These are phyloP conservation scores for Colletotrichum spinosum DNA, from an alignment of 2,329 filamentous ascomycete species.

Conservation along the genomic window DNA sequence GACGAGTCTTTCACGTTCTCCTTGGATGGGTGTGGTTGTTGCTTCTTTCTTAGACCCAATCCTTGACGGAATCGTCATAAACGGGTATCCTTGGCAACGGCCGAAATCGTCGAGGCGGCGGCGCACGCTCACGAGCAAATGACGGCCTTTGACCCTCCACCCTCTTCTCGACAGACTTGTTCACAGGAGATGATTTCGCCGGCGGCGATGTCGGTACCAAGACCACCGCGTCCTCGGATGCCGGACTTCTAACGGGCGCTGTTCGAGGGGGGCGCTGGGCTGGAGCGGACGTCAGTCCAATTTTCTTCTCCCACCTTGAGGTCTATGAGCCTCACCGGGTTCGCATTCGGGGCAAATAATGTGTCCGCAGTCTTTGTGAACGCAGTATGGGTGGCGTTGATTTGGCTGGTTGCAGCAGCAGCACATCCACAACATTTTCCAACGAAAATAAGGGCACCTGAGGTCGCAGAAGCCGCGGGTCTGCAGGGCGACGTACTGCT, in stretches of 20 bases:
- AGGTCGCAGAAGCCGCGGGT: neutral
- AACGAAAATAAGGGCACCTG: neutral
- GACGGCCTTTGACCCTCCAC: neutral
- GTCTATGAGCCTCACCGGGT: constrained; percentile 5
- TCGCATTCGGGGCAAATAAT: neutral
- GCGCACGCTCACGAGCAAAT: neutral
- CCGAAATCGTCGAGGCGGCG: too few relatives aligned
- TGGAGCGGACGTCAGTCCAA: neutral
- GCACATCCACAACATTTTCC: constrained; percentile 11
- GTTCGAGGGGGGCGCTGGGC: neutral
- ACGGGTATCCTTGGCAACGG: constrained; percentile 6
- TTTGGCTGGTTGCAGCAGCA: constrained; percentile 9
- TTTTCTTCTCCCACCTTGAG: neutral
- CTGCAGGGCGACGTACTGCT: neutral
- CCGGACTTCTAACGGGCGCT: neutral
- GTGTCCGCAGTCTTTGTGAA: constrained; percentile 2
- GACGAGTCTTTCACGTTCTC: too few relatives aligned
- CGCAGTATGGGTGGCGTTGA: neutral
- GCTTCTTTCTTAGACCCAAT: neutral
- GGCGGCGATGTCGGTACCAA: too few relatives aligned
- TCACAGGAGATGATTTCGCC: too few relatives aligned
- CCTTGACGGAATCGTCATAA: constrained; percentile 1
- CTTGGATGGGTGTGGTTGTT: too few relatives aligned
- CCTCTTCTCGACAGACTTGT: neutral
- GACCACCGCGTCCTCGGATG: too few relatives aligned